A percentile compares a stretch with the other conserved stretches of the same genome.
Evolutionary conservation across 176 grass and related monocot genomes (phyloP).

Genomic region (Oryza longistaminata): DNA sequence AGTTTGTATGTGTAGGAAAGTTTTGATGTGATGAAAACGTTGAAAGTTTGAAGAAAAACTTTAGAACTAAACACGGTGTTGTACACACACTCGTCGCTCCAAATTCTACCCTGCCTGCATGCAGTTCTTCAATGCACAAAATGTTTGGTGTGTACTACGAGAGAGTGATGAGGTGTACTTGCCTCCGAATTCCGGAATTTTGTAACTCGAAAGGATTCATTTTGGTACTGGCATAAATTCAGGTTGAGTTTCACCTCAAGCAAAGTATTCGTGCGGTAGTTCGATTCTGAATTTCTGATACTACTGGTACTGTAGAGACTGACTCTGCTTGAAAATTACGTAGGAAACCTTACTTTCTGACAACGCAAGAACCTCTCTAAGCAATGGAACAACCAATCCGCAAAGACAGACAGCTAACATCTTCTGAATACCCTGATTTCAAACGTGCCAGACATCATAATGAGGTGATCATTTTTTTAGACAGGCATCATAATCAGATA

Average conservation of each 20-base stretch:
- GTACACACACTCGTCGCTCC: background rate
- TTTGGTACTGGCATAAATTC: background rate
- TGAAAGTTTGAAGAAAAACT: too few relatives aligned
- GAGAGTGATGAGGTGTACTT: background rate
- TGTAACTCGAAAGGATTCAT: background rate
- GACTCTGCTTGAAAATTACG: background rate
- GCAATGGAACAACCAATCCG: background rate
- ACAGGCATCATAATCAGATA: background rate
- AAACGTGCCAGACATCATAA: background rate
- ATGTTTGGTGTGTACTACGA: background rate
- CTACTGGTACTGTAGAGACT: too few relatives aligned
- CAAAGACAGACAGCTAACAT: background rate
- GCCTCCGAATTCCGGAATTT: background rate
- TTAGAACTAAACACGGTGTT: too few relatives aligned
- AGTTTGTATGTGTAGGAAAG: too few relatives aligned
- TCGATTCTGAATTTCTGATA: background rate
- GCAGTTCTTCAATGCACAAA: background rate
- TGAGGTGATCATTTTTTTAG: background rate
- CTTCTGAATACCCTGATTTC: background rate
- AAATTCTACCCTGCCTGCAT: background rate
- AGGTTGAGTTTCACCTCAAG: constrained; percentile 8
- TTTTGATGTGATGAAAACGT: too few relatives aligned
- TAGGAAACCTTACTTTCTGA: background rate
- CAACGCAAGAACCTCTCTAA: background rate
- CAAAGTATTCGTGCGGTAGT: constrained; percentile 2